Conservation (phyloP, 257 asterid genomes). For the Solanum raphanifolium region DNA sequence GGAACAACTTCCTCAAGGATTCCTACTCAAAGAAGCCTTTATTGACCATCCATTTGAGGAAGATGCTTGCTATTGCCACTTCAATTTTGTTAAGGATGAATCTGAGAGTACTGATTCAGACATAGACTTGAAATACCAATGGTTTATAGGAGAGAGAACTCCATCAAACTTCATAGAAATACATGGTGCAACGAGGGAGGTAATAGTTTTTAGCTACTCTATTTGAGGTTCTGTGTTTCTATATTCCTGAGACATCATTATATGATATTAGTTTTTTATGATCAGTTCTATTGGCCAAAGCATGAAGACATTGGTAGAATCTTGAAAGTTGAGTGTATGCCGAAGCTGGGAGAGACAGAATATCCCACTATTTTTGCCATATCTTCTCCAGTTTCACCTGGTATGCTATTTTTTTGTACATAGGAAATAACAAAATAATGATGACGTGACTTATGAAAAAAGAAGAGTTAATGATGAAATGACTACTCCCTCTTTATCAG, state of each 20-base stretch:
- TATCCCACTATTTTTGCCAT: slow-evolving; percentile 68
- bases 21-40: slow-evolving; percentile 55
- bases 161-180: slow-evolving; percentile 59
- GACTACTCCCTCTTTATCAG: neutral
- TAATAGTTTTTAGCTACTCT: slow-evolving; percentile 16
- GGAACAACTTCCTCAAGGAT: slow-evolving; percentile 82
- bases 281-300: slow-evolving; percentile 76
- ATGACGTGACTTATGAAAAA: neutral
- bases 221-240: slow-evolving; percentile 1
- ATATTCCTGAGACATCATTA: neutral
- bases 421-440: neutral
- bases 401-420: slow-evolving; percentile 27
- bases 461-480: neutral
- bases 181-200: slow-evolving; percentile 75
- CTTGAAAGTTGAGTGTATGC: slow-evolving; percentile 86
- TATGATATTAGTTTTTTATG: neutral
- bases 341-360: slow-evolving; percentile 55
- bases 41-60: slow-evolving; percentile 79
- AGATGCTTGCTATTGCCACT: slow-evolving; percentile 90
- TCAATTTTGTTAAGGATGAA: slow-evolving; percentile 63
- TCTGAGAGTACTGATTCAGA: slow-evolving; percentile 34
- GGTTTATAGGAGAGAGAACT: slow-evolving; percentile 74
- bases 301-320: slow-evolving; percentile 57
- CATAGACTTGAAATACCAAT: slow-evolving; percentile 63
- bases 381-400: slow-evolving; percentile 81